Evolutionary conservation across 352 stramenopile species (phyloP).

Genomic region (Phytophthora palmivora): DNA sequence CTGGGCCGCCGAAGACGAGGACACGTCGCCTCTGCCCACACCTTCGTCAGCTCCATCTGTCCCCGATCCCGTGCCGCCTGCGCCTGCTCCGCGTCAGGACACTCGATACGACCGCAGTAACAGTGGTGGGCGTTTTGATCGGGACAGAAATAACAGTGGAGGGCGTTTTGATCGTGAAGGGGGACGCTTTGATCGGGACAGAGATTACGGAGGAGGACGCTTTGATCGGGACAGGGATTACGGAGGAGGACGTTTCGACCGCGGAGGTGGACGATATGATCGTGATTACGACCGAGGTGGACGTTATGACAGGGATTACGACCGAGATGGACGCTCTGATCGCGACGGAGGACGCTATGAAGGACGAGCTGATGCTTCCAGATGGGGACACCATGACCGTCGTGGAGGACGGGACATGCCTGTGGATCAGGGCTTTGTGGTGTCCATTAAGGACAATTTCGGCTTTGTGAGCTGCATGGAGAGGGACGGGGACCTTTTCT

Average conservation of each 20-base stretch:
- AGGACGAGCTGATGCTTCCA: not conserved
- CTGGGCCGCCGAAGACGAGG: conserved; percentile 83
- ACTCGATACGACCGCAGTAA: conserved; percentile 17
- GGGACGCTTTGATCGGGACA: conserved; percentile 25
- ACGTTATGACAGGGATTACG: conserved; percentile 6
- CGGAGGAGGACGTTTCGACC: conserved; percentile 17
- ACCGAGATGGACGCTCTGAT: not conserved
- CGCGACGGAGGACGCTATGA: conserved; percentile 25
- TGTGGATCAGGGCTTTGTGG: conserved; percentile 49
- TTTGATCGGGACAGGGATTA: conserved; percentile 22
- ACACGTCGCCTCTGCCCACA: conserved; percentile 31
- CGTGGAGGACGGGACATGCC: conserved; percentile 30
- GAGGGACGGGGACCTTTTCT: conserved; percentile 79
- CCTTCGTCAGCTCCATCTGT: not conserved
- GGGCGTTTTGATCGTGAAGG: conserved; percentile 15
- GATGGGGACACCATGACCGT: conserved; percentile 12
- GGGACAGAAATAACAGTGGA: conserved; percentile 12
- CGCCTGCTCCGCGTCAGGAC: conserved; percentile 2
- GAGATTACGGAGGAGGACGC: conserved; percentile 15
- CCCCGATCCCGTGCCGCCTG: not conserved
- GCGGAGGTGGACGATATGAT: not conserved
- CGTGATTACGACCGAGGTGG: not conserved
- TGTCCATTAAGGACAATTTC: conserved; percentile 63
- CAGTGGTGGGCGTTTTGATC: conserved; percentile 22
- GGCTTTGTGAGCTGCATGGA: conserved; percentile 71